phyloP scores from a whole-genome alignment of 495 filamentous ascomycete genomes.

The Aspergillus campestris region DNA sequence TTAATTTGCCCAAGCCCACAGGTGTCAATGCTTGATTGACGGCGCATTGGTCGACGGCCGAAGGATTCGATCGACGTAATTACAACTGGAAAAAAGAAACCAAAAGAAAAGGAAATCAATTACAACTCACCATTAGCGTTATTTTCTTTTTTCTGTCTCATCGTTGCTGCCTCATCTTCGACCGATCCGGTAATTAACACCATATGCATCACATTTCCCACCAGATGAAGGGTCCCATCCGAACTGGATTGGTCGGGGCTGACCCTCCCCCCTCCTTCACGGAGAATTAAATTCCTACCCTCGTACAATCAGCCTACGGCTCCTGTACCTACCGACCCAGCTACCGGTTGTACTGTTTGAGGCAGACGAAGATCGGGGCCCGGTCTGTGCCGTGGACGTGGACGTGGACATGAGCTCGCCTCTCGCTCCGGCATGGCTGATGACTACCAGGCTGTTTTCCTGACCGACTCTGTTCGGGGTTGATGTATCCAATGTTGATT shows the following conservation, averaged over 20 bases:
- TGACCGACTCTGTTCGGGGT: constrained; percentile 1
- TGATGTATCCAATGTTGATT: constrained; percentile 3
- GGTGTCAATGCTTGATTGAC: background rate
- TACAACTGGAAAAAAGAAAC: no score
- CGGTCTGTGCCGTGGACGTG: no score
- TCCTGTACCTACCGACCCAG: no score
- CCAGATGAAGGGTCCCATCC: no score
- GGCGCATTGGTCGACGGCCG: background rate
- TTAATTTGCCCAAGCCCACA: no score
- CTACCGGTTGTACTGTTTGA: no score
- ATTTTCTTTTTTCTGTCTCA: no score
- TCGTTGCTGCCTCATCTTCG: background rate
- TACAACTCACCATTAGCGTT: background rate
- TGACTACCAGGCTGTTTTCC: constrained; percentile 1
- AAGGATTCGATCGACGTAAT: background rate
- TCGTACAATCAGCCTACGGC: no score
- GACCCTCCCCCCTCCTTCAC: background rate
- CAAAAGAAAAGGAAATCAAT: background rate
- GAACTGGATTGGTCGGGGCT: no score
- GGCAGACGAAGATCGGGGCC: no score
- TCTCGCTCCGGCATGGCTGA: no score
- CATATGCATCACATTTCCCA: constrained; percentile 5
- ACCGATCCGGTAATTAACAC: constrained; percentile 3
- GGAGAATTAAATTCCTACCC: background rate
- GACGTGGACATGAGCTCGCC: no score